A percentile compares a stretch with the other conserved stretches of the same genome.
Conservation (phyloP, 2,329 filamentous ascomycete species). For the Arthrobotrys sinensis region DNA sequence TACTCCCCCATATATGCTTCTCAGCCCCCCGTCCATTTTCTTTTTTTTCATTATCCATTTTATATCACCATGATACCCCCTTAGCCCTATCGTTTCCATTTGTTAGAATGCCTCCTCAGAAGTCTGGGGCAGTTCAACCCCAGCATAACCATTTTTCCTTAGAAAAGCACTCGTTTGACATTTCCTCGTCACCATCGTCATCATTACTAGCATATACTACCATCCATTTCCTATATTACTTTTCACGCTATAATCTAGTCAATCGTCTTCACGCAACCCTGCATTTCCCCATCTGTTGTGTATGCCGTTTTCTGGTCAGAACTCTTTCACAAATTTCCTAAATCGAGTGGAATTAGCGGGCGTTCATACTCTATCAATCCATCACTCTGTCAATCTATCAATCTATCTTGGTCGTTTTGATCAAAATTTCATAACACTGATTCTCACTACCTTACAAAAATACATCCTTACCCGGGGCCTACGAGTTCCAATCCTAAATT, state of each 20-base stretch:
- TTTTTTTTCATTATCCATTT: slow-evolving; percentile 34
- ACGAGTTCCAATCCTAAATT: too few species aligned
- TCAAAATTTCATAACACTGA: too few species aligned
- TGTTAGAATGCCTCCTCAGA: not conserved
- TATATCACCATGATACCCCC: slow-evolving; percentile 56
- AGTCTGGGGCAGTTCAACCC: not conserved
- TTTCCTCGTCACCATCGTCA: not conserved
- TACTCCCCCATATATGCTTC: slow-evolving; percentile 16
- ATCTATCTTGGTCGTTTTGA: not conserved
- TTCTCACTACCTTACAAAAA: too few species aligned
- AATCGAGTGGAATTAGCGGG: slow-evolving; percentile 48
- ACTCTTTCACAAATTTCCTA: not conserved
- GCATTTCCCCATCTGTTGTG: not conserved
- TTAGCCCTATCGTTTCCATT: slow-evolving; percentile 23
- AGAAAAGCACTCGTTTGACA: slow-evolving; percentile 27
- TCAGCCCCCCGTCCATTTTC: slow-evolving; percentile 23
- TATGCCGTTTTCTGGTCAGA: slow-evolving; percentile 4
- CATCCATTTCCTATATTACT: not conserved
- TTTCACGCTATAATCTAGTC: slow-evolving; percentile 1
- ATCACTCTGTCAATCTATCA: not conserved
- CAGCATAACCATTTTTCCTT: not conserved
- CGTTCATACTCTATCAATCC: slow-evolving; percentile 2
- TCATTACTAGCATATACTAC: slow-evolving; percentile 24
- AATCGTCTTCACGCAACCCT: not conserved
- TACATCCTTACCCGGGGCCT: too few species aligned